Base-by-base conservation (phyloP, 1,284 basidiomycete genomes). In the Pyrrhoderma lamaoense region DNA sequence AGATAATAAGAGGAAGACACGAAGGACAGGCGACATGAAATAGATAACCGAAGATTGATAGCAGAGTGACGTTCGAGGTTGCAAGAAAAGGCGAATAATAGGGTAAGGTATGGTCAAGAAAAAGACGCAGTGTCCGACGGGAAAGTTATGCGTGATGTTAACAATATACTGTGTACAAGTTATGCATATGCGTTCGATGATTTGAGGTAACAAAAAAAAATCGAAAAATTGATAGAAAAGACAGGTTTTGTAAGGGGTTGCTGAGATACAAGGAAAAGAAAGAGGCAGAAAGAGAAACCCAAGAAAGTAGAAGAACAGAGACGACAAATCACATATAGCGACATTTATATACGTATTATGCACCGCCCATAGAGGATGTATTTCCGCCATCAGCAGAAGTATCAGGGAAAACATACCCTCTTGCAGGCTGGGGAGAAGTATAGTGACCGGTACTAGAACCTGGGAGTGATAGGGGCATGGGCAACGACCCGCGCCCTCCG, bases 401-500 rank as follows among this genome's bases (percentile, higher is more conserved):
- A 13, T 45, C 42, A 3, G 51, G 51, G 45, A 52, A 52, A 14
- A 45, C 44, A 40, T 52, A 52, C 8, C 36, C 45, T n/a, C 45
- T 35, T 19, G 27, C 27, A 13, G 48, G 51, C 27, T 42, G 42
- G 19, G 49, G 49, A 36, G 42, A 38, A 3, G 25, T 37, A 19
- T 42, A 35, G 35, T 47, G 51, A 18, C 44, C 45, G n/a, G n/a
- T n/a, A n/a, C n/a, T n/a, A n/a, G n/a, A n/a, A n/a, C n/a, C n/a
- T n/a, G n/a, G n/a, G n/a, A n/a, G n/a, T n/a, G n/a, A n/a, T n/a
- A n/a, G n/a, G n/a, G n/a, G n/a, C n/a, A n/a, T n/a, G n/a, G n/a
- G n/a, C n/a, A n/a, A n/a, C 37, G 19, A 45, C n/a, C 38, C 38
- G n/a, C 21, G 21, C 14, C 38, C 38, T 39, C 27, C 22, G 23